Conservation (phyloP, 2,329 filamentous ascomycete species). For the Aspergillus sp. region DNA sequence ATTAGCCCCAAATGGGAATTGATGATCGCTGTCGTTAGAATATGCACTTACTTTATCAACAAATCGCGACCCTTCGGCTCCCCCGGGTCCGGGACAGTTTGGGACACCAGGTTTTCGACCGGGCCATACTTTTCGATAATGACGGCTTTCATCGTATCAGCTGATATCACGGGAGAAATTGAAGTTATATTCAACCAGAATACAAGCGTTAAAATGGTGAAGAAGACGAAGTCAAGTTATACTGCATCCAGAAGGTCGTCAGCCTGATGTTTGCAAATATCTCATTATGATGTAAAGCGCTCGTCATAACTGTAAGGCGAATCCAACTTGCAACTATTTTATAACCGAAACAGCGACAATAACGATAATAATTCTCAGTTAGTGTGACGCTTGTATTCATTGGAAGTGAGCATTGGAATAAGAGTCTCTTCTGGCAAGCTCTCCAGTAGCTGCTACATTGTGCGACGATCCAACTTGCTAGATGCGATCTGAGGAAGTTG, state of each 20-base stretch:
- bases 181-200: too few species aligned
- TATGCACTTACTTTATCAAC: slow-evolving; percentile 30
- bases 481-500: slow-evolving; percentile 7
- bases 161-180: too few species aligned
- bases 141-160: neutral
- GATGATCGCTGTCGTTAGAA: neutral
- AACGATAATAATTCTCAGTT: too few species aligned
- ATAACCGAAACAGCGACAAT: too few species aligned
- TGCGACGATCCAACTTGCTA: slow-evolving; percentile 6
- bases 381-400: neutral
- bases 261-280: too few species aligned
- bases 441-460: neutral
- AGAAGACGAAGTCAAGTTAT: too few species aligned
- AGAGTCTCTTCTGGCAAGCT: neutral
- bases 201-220: too few species aligned
- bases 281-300: too few species aligned
- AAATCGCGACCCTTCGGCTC: slow-evolving; percentile 34
- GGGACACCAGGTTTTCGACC: slow-evolving; percentile 17
- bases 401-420: slow-evolving; percentile 3
- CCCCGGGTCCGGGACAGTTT: slow-evolving; percentile 25
- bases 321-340: too few species aligned
- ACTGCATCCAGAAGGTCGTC: too few species aligned
- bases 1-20: too few species aligned
- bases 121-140: slow-evolving; percentile 19
- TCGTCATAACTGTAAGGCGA: too few species aligned